Percentiles rank a stretch among this genome's conserved stretches.
These are phyloP conservation scores for Gilbertella persicaria DNA, from an alignment of 371 early-diverging fungal genomes.

Conservation along the genomic window DNA sequence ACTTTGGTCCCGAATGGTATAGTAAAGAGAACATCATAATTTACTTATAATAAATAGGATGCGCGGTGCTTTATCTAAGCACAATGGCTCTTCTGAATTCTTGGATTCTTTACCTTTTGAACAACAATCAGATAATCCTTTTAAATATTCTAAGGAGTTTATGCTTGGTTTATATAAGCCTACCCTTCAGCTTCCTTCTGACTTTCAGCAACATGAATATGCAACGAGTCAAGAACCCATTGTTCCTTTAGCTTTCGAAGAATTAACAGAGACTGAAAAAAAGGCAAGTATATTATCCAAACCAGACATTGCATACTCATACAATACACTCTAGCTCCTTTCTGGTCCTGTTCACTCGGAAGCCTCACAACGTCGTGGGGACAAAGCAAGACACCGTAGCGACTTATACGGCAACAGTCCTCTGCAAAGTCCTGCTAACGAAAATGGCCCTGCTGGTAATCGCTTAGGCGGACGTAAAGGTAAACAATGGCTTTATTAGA, in stretches of 20 bases:
- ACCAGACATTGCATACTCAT: background rate
- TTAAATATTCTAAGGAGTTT: conserved; percentile 77
- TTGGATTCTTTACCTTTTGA: conserved; percentile 20
- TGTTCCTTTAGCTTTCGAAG: conserved; percentile 66
- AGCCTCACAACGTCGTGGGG: conserved; percentile 39
- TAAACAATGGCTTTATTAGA: too few species aligned
- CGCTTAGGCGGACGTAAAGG: conserved; percentile 21
- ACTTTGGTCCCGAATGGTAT: conserved; percentile 88
- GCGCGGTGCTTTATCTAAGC: conserved; percentile 46
- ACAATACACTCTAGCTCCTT: conserved; percentile 35
- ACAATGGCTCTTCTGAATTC: conserved; percentile 19
- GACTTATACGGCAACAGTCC: conserved; percentile 36
- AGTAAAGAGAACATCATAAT: background rate
- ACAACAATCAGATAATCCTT: conserved; percentile 46
- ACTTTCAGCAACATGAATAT: conserved; percentile 74
- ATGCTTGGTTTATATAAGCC: conserved; percentile 78
- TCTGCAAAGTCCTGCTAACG: conserved; percentile 41
- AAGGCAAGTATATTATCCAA: conserved; percentile 46
- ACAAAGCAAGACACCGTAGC: conserved; percentile 27
- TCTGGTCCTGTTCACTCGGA: conserved; percentile 60
- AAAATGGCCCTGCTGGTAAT: conserved; percentile 29
- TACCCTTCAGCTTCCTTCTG: conserved; percentile 54
- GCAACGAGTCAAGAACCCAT: conserved; percentile 66
- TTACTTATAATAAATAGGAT: conserved; percentile 29
- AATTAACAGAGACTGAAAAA: conserved; percentile 67